Base-by-base conservation (phyloP, 345 rosid species). In the Sisymbrium altissimum region DNA sequence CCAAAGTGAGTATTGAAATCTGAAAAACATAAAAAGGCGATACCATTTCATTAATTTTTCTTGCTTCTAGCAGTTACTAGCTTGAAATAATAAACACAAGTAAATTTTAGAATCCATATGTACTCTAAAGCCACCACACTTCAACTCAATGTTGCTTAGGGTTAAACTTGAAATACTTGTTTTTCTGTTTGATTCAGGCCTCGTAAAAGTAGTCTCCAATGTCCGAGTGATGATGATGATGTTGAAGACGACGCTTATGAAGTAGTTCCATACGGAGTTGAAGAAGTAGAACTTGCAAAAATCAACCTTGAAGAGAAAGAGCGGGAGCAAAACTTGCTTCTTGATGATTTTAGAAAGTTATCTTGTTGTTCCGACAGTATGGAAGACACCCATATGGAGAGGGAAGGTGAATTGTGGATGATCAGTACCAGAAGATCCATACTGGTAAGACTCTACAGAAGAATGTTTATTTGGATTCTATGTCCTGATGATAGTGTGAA, bases 271-370 rank as follows among this genome's bases (percentile, higher is more conserved):
- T 89, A 88, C 68, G 97, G 97, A 65, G 95, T 88, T 71, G 91
- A 89, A 82, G 98, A 94, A 82, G 96, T 94, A 40, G 98, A 89
- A 84, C 86, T 89, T 79, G 98, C 98, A 68, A 88, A 83, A 82
- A 75, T 94, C 55, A 76, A 84, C 83, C 91, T 94, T 63, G 94
- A 93, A 78, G 84, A 81, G 66, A 89, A 83, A 70, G 96, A 91
- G 62, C 73, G 88, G 64, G 93, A 74, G 78, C 86, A 75, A 80
- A 91, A 84, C 60, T 74, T 94, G 83, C 79, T 94, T 68, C 84
- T 87, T 72, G 81, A 81, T 76, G 98, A 91, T 81, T 85, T 87
- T 61, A 88, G 92, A 83, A 86, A 77, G 75, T 64, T 94, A 75
- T 87, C 95, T 77, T 81, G 73, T 33, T 48, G 68, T 73, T 75